Evolutionary conservation across 1,139 yeast species (phyloP), one percentile per base, ranked within the genome.

Genomic region (Keqinozyma sinolaborantium): DNA sequence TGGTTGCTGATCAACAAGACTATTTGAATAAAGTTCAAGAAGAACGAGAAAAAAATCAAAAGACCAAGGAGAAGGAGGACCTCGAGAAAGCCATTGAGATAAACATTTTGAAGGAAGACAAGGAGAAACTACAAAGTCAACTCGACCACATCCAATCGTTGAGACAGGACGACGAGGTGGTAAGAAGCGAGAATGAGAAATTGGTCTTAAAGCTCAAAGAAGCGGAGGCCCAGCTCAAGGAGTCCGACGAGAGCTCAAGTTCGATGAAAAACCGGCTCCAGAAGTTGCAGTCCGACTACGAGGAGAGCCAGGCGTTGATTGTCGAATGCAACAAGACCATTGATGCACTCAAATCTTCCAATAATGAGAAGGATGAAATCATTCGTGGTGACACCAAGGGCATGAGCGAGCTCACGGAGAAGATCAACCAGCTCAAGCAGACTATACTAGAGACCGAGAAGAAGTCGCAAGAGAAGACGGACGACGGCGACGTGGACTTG

Each of bases 1-100:
- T 46, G 15, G 38, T 52, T 30, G 53, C 48, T 30, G 35, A 45
- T 25, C 50, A 54, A 26, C 35, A 54, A 7, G 57, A 57, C 7
- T 10, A 6, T 6, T n/a, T 23, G 25, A 23, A 10, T n/a, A 5
- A 10, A 7, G 9, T 5, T 15, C 13, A 23, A 12, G 30, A 29
- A 15, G 9, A 23, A 13, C 20, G 29, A 6, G 10, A 20, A 5
- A 7, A 21, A 4, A 16, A 30, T 10, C 14, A 30, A 27, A 11
- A 23, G 36, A 40, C 4, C 4, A 15, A 20, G 18, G 16, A 15
- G 28, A 14, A 16, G 23, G 21, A 18, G 7, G 21, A 18, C 7
- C 10, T 15, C 7, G n/a, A 14, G 24, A 31, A 23, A 20, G 16
- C 13, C 9, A 12, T 8, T 18, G 28, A 27, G 13, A 14, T 14